Percentiles rank a stretch among this genome's conserved stretches.
Evolutionary conservation across 1,284 basidiomycete genomes (phyloP).

Genomic region (Cryptococcus sp.): DNA sequence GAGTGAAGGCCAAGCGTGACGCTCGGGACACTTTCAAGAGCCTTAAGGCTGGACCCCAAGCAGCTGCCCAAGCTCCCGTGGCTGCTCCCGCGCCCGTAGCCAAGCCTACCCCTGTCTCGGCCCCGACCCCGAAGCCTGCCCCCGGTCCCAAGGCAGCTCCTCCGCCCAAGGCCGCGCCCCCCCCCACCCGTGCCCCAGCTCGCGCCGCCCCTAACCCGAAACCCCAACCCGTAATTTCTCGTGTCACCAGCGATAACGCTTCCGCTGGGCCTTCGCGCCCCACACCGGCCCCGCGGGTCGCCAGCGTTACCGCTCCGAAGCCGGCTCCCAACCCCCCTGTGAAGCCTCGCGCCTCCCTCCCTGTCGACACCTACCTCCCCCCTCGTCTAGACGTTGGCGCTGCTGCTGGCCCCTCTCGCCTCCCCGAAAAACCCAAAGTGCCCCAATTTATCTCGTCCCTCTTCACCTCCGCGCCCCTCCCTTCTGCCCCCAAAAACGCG

Average conservation of each 20-base stretch:
- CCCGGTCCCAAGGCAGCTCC: not conserved
- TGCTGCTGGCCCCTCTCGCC: constrained; percentile 18
- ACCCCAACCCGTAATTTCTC: not conserved
- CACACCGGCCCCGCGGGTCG: constrained; percentile 7
- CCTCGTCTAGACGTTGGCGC: constrained; percentile 1
- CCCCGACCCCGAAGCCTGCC: not conserved
- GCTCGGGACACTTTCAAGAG: constrained; percentile 25
- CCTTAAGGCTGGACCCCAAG: not conserved
- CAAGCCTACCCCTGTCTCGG: not conserved
- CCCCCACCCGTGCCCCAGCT: constrained; percentile 22
- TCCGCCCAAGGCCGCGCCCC: constrained; percentile 12
- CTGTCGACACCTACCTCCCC: not conserved
- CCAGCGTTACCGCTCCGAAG: not conserved
- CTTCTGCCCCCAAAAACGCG: constrained; percentile 17
- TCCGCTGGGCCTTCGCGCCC: constrained; percentile 1
- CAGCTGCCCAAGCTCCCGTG: not conserved
- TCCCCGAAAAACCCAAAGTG: constrained; percentile 37
- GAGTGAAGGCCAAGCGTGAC: constrained; percentile 46
- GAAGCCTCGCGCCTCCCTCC: not conserved
- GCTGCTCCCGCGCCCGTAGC: not conserved
- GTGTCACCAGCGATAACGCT: not conserved
- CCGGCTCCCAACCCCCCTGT: not conserved
- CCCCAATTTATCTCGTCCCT: constrained; percentile 84
- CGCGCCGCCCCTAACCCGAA: constrained; percentile 1
- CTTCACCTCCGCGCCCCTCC: constrained; percentile 62